These are phyloP conservation scores for Neurospora sp. DNA, from an alignment of 2,329 filamentous ascomycete species.

Conservation along the genomic window DNA sequence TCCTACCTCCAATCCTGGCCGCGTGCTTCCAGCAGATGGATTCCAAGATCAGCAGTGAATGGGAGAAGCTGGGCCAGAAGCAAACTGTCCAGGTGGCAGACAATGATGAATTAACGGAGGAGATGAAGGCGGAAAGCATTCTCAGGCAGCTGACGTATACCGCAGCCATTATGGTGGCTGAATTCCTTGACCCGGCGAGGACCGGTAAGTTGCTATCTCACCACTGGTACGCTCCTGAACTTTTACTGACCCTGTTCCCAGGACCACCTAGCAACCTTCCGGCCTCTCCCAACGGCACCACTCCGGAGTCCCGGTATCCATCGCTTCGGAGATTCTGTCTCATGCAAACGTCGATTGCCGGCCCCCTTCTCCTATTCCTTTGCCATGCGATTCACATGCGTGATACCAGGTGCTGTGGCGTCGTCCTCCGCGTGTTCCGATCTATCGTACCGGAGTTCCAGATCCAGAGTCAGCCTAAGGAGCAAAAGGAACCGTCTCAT, in stretches of 20 bases:
- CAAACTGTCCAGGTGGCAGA: conserved; percentile 55
- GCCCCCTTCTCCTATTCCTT: conserved; percentile 84
- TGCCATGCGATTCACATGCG: conserved; percentile 83
- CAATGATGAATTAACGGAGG: conserved; percentile 69
- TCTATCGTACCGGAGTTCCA: conserved; percentile 74
- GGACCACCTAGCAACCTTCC: neutral
- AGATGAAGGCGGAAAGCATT: conserved; percentile 98
- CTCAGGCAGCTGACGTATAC: conserved; percentile 86
- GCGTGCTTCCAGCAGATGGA: conserved; percentile 82
- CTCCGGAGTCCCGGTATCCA: conserved; percentile 32
- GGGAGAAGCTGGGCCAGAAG: conserved; percentile 63
- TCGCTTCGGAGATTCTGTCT: conserved; percentile 77
- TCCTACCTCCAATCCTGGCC: conserved; percentile 75
- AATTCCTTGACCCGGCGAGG: conserved; percentile 70
- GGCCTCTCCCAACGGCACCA: conserved; percentile 10
- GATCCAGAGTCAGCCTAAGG: conserved; percentile 16
- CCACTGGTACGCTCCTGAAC: neutral
- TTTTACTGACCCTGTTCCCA: neutral
- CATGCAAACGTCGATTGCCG: conserved; percentile 65
- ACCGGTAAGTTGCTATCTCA: conserved; percentile 18
- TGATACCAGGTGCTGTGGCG: conserved; percentile 78
- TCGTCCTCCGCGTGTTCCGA: conserved; percentile 78
- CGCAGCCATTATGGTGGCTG: conserved; percentile 83
- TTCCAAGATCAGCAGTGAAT: conserved; percentile 76
- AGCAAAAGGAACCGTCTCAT: conserved; percentile 5